Conservation (phyloP, 2,329 filamentous ascomycete species). For the Epichloe uncinata region DNA sequence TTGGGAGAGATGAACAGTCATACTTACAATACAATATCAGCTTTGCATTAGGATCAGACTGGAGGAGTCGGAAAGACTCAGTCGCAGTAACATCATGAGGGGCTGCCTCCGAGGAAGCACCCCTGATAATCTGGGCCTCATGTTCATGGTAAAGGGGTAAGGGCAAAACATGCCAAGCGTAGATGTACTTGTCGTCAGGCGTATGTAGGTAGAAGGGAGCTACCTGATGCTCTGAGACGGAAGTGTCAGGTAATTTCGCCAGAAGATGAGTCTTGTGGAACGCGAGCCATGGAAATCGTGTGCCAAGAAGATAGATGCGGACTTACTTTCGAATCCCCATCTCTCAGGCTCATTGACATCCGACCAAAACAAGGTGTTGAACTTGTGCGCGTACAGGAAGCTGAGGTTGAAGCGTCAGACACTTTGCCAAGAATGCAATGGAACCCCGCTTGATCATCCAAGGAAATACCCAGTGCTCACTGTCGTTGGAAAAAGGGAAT, state of each 20-base stretch:
- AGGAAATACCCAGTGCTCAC: constrained; percentile 35
- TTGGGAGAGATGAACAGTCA: constrained; percentile 1
- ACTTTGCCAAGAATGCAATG: not conserved
- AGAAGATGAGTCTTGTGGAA: not conserved
- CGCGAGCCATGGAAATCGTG: not conserved
- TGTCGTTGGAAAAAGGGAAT: constrained; percentile 65
- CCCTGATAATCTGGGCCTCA: constrained; percentile 45
- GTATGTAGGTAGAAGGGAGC: constrained; percentile 70
- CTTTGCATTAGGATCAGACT: constrained; percentile 47
- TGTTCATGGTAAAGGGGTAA: constrained; percentile 62
- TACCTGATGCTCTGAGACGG: constrained; percentile 60
- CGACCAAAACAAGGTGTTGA: constrained; percentile 59
- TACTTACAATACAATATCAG: constrained; percentile 50
- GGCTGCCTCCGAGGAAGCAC: constrained; percentile 33
- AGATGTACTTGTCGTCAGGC: constrained; percentile 62
- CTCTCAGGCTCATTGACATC: constrained; percentile 64
- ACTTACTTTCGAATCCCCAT: constrained; percentile 72
- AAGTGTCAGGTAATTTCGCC: not conserved
- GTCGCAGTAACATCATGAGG: constrained; percentile 37
- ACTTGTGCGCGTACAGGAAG: constrained; percentile 69
- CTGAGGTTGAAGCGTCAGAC: constrained; percentile 27
- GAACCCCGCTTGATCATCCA: not conserved
- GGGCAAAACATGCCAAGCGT: constrained; percentile 85
- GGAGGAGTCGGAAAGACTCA: constrained; percentile 47
- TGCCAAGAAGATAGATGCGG: not conserved